These are phyloP conservation scores for Lycium ferocissimum DNA, from an alignment of 257 asterid species.

Conservation along the genomic window DNA sequence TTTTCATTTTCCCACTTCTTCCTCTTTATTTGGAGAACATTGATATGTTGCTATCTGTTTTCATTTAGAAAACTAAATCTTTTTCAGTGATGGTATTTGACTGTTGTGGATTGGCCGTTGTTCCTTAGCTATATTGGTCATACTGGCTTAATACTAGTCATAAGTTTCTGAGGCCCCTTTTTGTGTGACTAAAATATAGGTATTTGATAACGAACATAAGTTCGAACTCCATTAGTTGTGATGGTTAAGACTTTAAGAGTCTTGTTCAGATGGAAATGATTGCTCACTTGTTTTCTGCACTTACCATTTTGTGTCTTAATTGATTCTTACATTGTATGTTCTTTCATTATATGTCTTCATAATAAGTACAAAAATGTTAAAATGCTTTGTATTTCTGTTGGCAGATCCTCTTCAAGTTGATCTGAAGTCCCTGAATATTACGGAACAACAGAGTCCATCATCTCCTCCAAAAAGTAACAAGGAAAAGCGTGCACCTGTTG, in stretches of 20 bases:
- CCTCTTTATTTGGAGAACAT: neutral
- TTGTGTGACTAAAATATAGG: neutral
- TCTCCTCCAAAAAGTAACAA: slow-evolving; percentile 21
- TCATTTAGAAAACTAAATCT: neutral
- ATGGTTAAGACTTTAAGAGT: neutral
- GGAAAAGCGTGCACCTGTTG: slow-evolving; percentile 45
- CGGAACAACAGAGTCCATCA: slow-evolving; percentile 30
- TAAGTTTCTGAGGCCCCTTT: neutral
- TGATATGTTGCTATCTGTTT: neutral
- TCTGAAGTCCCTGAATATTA: slow-evolving; percentile 34
- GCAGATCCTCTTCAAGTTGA: slow-evolving; percentile 39
- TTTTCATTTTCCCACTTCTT: neutral
- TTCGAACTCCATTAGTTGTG: neutral
- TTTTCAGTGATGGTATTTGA: neutral
- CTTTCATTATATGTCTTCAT: neutral
- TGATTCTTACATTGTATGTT: neutral
- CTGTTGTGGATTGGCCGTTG: neutral
- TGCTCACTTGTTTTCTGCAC: neutral
- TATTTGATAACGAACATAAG: neutral
- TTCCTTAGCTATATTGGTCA: neutral
- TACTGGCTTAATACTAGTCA: neutral
- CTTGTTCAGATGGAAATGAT: neutral
- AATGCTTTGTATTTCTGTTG: slow-evolving; percentile 1
- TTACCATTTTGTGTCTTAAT: neutral
- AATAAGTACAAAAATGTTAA: neutral